A percentile compares a stretch with the other conserved stretches of the same genome.
phyloP scores from a whole-genome alignment of 192 early-diverging fungal genomes.

The Kappamyces sp. region DNA sequence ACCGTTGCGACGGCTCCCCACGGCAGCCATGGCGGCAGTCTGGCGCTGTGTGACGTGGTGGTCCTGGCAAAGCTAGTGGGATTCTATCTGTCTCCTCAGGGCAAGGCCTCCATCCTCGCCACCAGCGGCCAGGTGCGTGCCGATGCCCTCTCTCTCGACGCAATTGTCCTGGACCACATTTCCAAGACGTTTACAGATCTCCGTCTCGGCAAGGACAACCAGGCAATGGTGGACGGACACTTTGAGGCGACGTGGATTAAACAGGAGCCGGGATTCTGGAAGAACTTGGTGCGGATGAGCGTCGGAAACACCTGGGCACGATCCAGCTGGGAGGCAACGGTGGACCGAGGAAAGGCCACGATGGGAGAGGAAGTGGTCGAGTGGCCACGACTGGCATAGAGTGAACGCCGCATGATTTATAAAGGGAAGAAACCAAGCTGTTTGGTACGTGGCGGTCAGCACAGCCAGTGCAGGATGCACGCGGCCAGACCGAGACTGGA shows the following conservation, averaged over 20 bases:
- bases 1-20: conserved; percentile 39
- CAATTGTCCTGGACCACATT: conserved; percentile 11
- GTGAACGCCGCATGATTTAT: too few species aligned
- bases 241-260: conserved; percentile 8
- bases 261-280: conserved; percentile 14
- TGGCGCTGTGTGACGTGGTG: conserved; percentile 41
- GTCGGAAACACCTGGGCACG: conserved; percentile 1
- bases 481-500: too few species aligned
- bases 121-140: background rate
- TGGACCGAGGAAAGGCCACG: background rate
- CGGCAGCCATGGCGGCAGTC: conserved; percentile 35
- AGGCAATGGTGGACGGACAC: conserved; percentile 1
- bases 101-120: background rate
- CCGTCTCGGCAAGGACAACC: background rate
- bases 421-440: too few species aligned
- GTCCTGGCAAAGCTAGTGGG: conserved; percentile 41
- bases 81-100: conserved; percentile 16
- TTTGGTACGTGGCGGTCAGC: too few species aligned
- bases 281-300: background rate
- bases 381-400: too few species aligned
- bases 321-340: background rate
- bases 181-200: background rate
- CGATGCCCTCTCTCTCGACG: conserved; percentile 4
- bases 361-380: background rate
- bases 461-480: too few species aligned